phyloP scores from a whole-genome alignment of 2,329 filamentous ascomycete species.

The Aspergillus proliferans region DNA sequence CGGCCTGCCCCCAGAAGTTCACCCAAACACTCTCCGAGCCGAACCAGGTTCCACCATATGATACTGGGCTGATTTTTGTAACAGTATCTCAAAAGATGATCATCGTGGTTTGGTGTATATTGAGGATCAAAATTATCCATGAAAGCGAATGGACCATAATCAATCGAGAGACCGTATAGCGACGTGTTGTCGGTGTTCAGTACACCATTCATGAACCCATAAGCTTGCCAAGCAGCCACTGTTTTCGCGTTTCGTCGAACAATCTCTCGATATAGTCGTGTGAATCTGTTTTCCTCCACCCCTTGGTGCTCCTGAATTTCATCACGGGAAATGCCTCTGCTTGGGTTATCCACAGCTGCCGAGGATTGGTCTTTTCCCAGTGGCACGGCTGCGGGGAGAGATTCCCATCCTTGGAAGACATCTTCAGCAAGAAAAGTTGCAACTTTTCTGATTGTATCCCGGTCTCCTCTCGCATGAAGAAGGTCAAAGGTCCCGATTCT shows the following conservation, averaged over 20 bases:
- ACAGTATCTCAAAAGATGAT: slow-evolving; percentile 76
- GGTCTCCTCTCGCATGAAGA: slow-evolving; percentile 73
- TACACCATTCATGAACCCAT: slow-evolving; percentile 99
- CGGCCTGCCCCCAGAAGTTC: slow-evolving; percentile 77
- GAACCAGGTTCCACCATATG: slow-evolving; percentile 97
- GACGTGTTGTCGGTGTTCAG: slow-evolving; percentile 98
- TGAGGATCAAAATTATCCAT: slow-evolving; percentile 92
- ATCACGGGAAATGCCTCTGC: slow-evolving; percentile 50
- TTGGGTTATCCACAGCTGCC: slow-evolving; percentile 38
- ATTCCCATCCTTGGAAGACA: slow-evolving; percentile 81
- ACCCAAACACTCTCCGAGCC: slow-evolving; percentile 80
- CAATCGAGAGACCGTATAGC: slow-evolving; percentile 78
- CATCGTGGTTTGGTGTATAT: slow-evolving; percentile 97
- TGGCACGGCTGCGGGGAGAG: slow-evolving; percentile 57
- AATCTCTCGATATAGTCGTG: slow-evolving; percentile 80
- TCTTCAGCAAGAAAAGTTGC: slow-evolving; percentile 81
- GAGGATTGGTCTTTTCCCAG: slow-evolving; percentile 35
- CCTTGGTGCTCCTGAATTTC: slow-evolving; percentile 62
- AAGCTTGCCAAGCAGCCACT: slow-evolving; percentile 92
- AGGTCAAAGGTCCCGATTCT: slow-evolving; percentile 94
- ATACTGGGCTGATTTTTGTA: slow-evolving; percentile 93
- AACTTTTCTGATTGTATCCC: slow-evolving; percentile 64
- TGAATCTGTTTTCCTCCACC: slow-evolving; percentile 75
- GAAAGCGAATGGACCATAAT: slow-evolving; percentile 96
- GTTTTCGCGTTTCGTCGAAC: slow-evolving; percentile 77